These are phyloP conservation scores for Leccinum olivaceopallidum DNA, from an alignment of 768 basidiomycete genomes.

Conservation along the genomic window DNA sequence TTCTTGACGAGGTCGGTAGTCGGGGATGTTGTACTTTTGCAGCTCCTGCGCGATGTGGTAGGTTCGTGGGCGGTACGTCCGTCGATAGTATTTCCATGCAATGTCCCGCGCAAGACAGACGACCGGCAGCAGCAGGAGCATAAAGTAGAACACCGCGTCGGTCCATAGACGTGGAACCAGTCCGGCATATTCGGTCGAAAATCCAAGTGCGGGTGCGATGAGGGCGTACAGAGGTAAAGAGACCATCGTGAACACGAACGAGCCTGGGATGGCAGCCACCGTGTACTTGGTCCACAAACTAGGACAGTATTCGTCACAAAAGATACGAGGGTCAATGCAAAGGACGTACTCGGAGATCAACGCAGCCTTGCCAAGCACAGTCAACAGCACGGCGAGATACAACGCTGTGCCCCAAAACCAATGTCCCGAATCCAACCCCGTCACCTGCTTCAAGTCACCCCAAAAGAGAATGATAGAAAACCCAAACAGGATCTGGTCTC, in stretches of 20 bases:
- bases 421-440: conserved; percentile 86
- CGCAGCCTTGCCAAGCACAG: conserved; percentile 96
- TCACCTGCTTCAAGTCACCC: conserved; percentile 82
- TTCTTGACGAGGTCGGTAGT: conserved; percentile 95
- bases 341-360: conserved; percentile 91
- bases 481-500: conserved; percentile 71
- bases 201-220: conserved; percentile 81
- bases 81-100: conserved; percentile 96
- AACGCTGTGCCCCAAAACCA: conserved; percentile 99
- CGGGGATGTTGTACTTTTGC: conserved; percentile 98
- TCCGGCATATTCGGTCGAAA: conserved; percentile 88
- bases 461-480: conserved; percentile 91
- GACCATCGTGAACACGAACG: conserved; percentile 95
- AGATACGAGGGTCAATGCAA: background rate
- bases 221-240: conserved; percentile 90
- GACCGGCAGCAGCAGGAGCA: conserved; percentile 79
- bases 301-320: background rate
- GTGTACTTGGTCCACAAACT: conserved; percentile 99
- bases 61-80: conserved; percentile 88
- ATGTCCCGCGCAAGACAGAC: conserved; percentile 88
- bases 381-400: conserved; percentile 91
- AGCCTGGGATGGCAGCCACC: conserved; percentile 96
- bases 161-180: conserved; percentile 92
- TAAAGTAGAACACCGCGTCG: conserved; percentile 86
- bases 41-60: conserved; percentile 99